These are phyloP conservation scores for Tulasnella sp. DNA, from an alignment of 768 basidiomycete species.

Conservation along the genomic window DNA sequence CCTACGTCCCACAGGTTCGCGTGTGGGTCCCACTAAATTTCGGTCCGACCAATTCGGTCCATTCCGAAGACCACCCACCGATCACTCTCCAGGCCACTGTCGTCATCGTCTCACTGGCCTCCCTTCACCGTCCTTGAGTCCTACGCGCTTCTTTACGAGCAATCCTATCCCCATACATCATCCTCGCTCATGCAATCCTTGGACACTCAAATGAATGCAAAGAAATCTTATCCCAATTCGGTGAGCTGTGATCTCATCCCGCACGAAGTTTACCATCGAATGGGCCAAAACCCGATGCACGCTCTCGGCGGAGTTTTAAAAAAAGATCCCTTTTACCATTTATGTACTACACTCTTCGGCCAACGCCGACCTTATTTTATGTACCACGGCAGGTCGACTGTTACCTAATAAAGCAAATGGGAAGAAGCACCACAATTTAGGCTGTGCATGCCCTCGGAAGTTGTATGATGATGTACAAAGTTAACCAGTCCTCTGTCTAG, in stretches of 20 bases:
- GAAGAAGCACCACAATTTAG: background rate
- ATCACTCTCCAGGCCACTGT: conserved; percentile 1
- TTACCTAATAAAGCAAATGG: background rate
- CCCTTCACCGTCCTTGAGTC: background rate
- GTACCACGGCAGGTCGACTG: background rate
- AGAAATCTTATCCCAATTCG: background rate
- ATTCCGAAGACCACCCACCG: background rate
- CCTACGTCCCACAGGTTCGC: background rate
- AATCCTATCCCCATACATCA: background rate
- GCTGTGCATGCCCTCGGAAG: background rate
- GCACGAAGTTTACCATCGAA: background rate
- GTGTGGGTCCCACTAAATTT: background rate
- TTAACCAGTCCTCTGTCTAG: background rate
- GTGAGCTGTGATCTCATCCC: background rate
- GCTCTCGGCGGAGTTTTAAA: background rate
- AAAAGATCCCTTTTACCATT: background rate
- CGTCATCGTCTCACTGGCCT: conserved; percentile 1
- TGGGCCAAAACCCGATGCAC: background rate
- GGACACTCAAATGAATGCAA: background rate
- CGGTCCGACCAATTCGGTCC: background rate
- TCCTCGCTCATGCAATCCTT: no score
- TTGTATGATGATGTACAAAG: background rate
- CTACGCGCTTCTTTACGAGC: background rate
- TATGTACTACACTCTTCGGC: background rate
- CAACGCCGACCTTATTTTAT: background rate